Conservation (phyloP, 495 filamentous ascomycete species). For the Penicillium egyptiacum region DNA sequence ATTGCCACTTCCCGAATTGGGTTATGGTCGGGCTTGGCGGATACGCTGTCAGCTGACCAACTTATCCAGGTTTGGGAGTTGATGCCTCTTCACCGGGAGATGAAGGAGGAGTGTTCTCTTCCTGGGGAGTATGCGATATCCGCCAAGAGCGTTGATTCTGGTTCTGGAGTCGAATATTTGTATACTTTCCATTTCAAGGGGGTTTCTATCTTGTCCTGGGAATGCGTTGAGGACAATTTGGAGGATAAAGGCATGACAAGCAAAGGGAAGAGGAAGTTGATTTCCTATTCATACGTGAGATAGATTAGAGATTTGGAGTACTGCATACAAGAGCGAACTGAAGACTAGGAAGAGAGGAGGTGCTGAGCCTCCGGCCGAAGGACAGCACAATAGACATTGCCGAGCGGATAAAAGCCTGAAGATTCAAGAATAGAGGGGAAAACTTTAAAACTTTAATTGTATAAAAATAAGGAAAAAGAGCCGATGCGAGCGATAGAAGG, state of each 20-base stretch:
- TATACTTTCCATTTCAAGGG: slow-evolving; percentile 38
- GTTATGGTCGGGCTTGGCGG: slow-evolving; percentile 6
- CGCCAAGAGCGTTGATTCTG: neutral
- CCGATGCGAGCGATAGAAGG: too few relatives aligned
- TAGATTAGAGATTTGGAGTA: neutral
- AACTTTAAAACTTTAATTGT: neutral
- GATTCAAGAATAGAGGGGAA: slow-evolving; percentile 17
- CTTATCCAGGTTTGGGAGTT: slow-evolving; percentile 3
- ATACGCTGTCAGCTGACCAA: neutral
- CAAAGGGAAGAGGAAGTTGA: neutral
- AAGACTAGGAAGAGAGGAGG: neutral
- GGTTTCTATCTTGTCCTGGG: slow-evolving; percentile 35
- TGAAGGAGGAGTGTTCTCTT: neutral
- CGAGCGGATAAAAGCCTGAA: slow-evolving; percentile 19
- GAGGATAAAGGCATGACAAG: neutral
- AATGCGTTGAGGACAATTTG: slow-evolving; percentile 7
- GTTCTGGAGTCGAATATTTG: neutral
- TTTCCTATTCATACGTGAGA: neutral
- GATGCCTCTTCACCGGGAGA: slow-evolving; percentile 9
- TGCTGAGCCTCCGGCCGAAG: slow-evolving; percentile 13
- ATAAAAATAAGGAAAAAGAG: too few relatives aligned
- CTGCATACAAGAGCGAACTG: neutral
- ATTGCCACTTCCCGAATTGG: slow-evolving; percentile 13
- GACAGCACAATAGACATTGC: slow-evolving; percentile 15
- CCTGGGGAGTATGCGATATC: slow-evolving; percentile 21